Evolutionary conservation across 805 yeast genomes (phyloP).

Genomic region (Wickerhamomyces kurtzmanii): DNA sequence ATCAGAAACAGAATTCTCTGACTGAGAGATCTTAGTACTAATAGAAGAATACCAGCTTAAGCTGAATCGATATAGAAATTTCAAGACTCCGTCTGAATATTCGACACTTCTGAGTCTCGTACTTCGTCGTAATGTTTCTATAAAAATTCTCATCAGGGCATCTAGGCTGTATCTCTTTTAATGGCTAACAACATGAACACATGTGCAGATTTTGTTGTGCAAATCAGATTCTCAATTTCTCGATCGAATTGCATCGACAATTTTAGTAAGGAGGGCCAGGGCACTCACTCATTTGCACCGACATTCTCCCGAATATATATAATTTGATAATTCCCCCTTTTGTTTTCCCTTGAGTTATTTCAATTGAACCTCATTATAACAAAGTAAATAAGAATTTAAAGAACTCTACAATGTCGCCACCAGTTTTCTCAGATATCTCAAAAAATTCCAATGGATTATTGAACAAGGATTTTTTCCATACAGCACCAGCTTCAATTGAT

Average conservation of each 20-base stretch:
- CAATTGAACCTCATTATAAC: background rate
- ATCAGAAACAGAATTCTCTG: no score
- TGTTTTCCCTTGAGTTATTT: background rate
- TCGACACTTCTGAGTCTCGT: no score
- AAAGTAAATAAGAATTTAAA: background rate
- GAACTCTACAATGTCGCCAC: conserved; percentile 53
- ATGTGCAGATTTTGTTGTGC: no score
- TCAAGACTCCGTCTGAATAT: no score
- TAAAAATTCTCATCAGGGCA: no score
- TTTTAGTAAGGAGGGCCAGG: background rate
- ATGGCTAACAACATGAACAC: no score
- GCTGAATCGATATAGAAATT: no score
- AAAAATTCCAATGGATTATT: conserved; percentile 87
- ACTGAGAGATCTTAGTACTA: no score
- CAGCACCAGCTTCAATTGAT: conserved; percentile 78
- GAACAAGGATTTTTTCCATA: conserved; percentile 88
- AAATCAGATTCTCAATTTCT: no score
- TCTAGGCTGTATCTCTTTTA: no score
- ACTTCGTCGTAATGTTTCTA: no score
- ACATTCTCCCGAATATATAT: background rate
- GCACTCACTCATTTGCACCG: background rate
- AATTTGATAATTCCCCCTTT: background rate
- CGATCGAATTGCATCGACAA: conserved; percentile 2
- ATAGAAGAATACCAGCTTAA: no score
- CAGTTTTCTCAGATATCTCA: conserved; percentile 88